Base-by-base conservation (phyloP, 2,329 filamentous ascomycete genomes). In the Fusarium aywerte region DNA sequence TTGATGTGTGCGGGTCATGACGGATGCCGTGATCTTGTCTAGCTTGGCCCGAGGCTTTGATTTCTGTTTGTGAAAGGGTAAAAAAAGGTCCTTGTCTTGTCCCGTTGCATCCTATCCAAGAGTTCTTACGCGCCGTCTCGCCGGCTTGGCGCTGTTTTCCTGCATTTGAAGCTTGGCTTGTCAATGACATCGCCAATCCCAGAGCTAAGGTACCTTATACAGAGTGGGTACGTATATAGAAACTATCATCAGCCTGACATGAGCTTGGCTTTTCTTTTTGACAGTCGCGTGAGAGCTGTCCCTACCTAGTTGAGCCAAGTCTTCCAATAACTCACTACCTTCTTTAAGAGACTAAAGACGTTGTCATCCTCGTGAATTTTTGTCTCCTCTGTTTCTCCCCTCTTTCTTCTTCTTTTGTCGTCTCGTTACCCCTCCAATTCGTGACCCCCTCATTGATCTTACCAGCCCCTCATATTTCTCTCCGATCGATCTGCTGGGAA, bases 1-100 rank as follows among this genome's bases (percentile, higher is more conserved):
- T 54, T 53, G 25, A 53, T 31, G 32, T 67, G 59, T 67, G 65
- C 64, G 65, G 65, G 65, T 68, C 65, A 68, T 67, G 63, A 58
- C 58, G 43, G 58, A 53, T 67, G 63, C 63, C 51, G 47, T 45
- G 58, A 58, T 67, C 31, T 61, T 58, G 36, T 27, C 29, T 43
- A 31, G 40, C 39, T 52, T 36, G 42, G 45, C 45, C 32, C 42
- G 47, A 40, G 61, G 18, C 44, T 54, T 51, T 47, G 31, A 38
- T 58, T 27, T 39, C 57, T 44, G 27, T 23, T 20, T 47, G 47
- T 23, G 21, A 35, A 36, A 35, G 36, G 27, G n/a, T 33, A 35
- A 16, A n/a, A 44, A 56, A 27, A 48, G 36, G 27, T 25, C 40
- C 35, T 27, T 9, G 38, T 20, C 31, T 57, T 56, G 36, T 11